These are phyloP conservation scores for Austroboletus eburneus DNA, from an alignment of 768 basidiomycete species.

Conservation along the genomic window DNA sequence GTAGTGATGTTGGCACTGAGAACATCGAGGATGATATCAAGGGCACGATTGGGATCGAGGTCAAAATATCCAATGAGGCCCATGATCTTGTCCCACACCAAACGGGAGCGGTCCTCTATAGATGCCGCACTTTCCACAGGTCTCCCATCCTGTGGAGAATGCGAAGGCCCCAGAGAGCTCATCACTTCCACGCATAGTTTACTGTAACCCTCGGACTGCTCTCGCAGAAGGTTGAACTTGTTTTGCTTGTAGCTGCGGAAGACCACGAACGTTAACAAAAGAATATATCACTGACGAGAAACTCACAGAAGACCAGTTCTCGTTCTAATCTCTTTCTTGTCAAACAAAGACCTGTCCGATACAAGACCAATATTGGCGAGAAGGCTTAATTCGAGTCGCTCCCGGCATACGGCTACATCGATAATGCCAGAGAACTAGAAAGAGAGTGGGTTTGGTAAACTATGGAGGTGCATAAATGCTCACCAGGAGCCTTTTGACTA, in stretches of 20 bases:
- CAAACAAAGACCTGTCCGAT: conserved; percentile 58
- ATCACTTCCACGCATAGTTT: conserved; percentile 85
- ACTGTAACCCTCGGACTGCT: conserved; percentile 97
- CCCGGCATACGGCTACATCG: conserved; percentile 58
- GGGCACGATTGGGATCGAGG: conserved; percentile 88
- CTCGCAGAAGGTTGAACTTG: conserved; percentile 95
- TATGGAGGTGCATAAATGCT: conserved; percentile 1
- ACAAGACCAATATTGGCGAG: conserved; percentile 65
- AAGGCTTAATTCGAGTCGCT: conserved; percentile 66
- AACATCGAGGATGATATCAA: conserved; percentile 92
- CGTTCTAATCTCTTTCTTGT: conserved; percentile 77
- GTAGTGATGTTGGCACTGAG: conserved; percentile 76
- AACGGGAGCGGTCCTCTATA: conserved; percentile 61
- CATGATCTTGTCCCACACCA: conserved; percentile 80
- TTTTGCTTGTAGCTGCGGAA: conserved; percentile 87
- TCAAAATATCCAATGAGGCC: conserved; percentile 95
- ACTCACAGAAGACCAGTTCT: conserved; percentile 81
- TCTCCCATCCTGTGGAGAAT: conserved; percentile 61
- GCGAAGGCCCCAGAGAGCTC: conserved; percentile 69
- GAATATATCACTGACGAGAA: neutral
- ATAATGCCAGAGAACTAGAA: conserved; percentile 57
- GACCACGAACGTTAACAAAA: conserved; percentile 1
- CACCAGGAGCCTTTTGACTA: conserved; percentile 64
- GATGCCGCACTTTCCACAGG: conserved; percentile 55
- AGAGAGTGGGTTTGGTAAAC: neutral